Evolutionary conservation across 2,329 filamentous ascomycete species (phyloP), one percentile per base, ranked within the genome.

Genomic region (Xylaria sp.): DNA sequence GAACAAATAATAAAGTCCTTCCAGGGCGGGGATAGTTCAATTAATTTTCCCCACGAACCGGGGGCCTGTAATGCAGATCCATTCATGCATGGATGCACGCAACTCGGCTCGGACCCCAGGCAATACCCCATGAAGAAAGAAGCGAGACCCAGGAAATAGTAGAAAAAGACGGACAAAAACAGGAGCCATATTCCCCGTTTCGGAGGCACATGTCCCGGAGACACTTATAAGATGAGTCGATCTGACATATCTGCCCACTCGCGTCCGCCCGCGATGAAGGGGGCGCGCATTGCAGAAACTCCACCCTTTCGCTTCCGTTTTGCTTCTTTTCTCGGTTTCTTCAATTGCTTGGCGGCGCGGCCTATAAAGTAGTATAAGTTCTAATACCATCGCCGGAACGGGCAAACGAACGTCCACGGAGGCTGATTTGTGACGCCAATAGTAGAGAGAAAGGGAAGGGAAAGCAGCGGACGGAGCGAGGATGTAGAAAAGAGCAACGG

Each of bases 181-280:
- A 25, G 50, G 60, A 42, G 27, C 32, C 9, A 42, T 21, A 62
- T 55, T 53, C 63, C 48, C 61, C 63, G 48, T 65, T 60, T 68
- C 69, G 69, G 69, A 70, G 63, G 69, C 50, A 70, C 66, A 70
- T 66, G 47, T 66, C 69, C 69, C 69, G 69, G 65, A 21, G 27
- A 21, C 27, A 48, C 27, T 48, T 57, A 66, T 59, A 66, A 66
- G 66, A 65, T 6, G 37, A 42, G 54, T 58, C 40, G 51, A 25
- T 27, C 61, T 25, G 42, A 53, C 50, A 23, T 51, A 21, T 37
- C 59, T 60, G 48, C 35, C 48, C 50, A 60, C 40, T 42, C 37
- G 44, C 25, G 35, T 65, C 63, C 21, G 27, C 29, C 53, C 27
- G 29, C 32, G 47, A 61, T 51, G 21, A 50, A 32, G 25, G n/a